These are phyloP conservation scores for Oldenlandia corymbosa DNA, from an alignment of 257 asterid genomes.

Conservation along the genomic window DNA sequence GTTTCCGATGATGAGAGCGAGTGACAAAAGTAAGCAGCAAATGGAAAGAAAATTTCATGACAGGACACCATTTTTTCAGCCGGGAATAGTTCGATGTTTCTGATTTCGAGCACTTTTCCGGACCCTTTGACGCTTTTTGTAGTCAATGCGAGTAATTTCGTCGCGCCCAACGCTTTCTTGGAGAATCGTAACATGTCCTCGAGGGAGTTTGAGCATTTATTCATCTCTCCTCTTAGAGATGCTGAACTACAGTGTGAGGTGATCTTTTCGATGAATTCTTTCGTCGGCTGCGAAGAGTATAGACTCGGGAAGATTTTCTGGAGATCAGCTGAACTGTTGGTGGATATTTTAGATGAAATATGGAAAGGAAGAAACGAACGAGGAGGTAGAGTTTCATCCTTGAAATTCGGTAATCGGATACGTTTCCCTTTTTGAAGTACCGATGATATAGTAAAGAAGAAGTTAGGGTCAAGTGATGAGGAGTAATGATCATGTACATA, in stretches of 20 bases:
- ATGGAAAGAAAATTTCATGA: slow-evolving; percentile 42
- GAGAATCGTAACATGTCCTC: slow-evolving; percentile 42
- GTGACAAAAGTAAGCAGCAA: slow-evolving; percentile 40
- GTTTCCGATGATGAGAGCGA: slow-evolving; percentile 30
- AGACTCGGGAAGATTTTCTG: background rate
- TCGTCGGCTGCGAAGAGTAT: background rate
- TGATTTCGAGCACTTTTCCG: slow-evolving; percentile 6
- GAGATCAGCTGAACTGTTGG: background rate
- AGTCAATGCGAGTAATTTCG: slow-evolving; percentile 18
- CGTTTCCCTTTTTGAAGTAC: background rate
- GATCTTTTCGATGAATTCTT: background rate
- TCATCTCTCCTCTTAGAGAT: slow-evolving; percentile 26
- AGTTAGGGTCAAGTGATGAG: background rate
- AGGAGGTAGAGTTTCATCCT: background rate
- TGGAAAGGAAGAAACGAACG: background rate
- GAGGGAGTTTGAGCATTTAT: slow-evolving; percentile 29
- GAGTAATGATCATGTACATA: too few species aligned
- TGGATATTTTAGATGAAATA: background rate
- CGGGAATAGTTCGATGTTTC: slow-evolving; percentile 8
- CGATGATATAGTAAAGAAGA: background rate
- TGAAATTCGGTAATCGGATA: background rate
- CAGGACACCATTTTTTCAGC: slow-evolving; percentile 29
- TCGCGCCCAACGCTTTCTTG: slow-evolving; percentile 10
- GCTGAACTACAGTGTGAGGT: slow-evolving; percentile 25
- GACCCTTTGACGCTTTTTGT: slow-evolving; percentile 20